Conservation (phyloP, 495 filamentous ascomycete species). For the Lophiostoma macrostomum region DNA sequence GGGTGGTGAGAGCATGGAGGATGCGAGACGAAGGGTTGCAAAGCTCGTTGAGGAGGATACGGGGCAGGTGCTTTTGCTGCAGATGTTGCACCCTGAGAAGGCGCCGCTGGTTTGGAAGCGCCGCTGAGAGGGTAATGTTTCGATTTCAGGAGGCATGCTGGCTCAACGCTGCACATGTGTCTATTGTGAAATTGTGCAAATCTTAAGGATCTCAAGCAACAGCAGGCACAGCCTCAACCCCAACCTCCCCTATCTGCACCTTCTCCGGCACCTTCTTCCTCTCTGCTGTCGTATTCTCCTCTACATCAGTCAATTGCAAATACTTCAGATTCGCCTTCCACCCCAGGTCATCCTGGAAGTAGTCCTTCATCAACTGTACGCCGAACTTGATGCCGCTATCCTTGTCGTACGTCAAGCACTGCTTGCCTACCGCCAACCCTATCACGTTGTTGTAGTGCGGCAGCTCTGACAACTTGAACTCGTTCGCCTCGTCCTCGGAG, state of each 20-base stretch:
- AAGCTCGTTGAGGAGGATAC: no score
- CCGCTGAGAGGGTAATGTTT: no score
- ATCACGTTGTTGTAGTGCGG: conserved; percentile 59
- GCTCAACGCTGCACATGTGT: no score
- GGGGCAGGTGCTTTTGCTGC: no score
- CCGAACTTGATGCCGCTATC: conserved; percentile 51
- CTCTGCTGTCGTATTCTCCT: conserved; percentile 10
- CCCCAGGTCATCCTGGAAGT: conserved; percentile 67
- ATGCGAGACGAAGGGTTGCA: conserved; percentile 17
- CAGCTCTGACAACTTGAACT: conserved; percentile 46
- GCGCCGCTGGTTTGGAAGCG: no score
- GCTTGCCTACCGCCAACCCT: conserved; percentile 62
- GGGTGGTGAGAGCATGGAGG: conserved; percentile 14
- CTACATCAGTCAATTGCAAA: conserved; percentile 22
- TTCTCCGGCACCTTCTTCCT: not conserved
- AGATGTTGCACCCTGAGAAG: no score
- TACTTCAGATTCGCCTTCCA: conserved; percentile 39
- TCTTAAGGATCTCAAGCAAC: conserved; percentile 6
- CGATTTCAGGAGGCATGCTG: no score
- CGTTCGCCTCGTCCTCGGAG: conserved; percentile 33
- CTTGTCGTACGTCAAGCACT: conserved; percentile 58
- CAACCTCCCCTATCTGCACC: conserved; percentile 5
- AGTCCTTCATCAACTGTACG: conserved; percentile 54
- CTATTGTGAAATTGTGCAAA: no score
- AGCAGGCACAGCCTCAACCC: conserved; percentile 1